Evolutionary conservation across 306 rosid species (phyloP), one percentile per base, ranked within the genome.

Genomic region (Bauhinia variegata): DNA sequence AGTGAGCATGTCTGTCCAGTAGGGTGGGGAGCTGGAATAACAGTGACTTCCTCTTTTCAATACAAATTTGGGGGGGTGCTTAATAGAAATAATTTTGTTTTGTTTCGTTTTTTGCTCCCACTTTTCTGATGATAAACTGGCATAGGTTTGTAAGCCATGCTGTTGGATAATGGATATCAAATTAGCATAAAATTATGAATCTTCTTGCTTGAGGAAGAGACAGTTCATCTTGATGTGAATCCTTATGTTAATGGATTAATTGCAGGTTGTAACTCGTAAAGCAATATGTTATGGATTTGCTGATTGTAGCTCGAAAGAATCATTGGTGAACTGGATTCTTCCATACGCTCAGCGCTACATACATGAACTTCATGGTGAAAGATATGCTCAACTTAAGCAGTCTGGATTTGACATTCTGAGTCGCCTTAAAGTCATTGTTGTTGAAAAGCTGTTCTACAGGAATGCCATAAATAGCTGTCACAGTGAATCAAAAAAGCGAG

Each of bases 341-440:
- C 96, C 98, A 60, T 89, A 78, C 67, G 89, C 89, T 17, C 98
- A 92, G 86, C 98, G 98, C 79, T 92, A 89, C 75, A 42, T 92
- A 56, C 51, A 43, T 65, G 67, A 82, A 58, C 51, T 66, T 60
- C 96, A 89, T 44, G 50, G 75, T 8, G 87, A 83, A 57, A 84
- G 59, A 84, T 89, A 86, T 65, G 44, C 65, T 54, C 75, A 86
- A 73, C 90, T 92, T 60, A 87, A 87, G 84, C 86, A 79, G 77
- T 82, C 92, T 53, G 84, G 81, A 74, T 89, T 82, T 33, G 78
- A 83, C 47, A 23, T 75, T 70, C 52, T 87, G 54, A 79, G 70
- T 39, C 14, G 14, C 54, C 75, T 92, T 49, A 87, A 76, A 82
- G 85, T 92, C 15, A 68, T 89, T n/a, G 92, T 73, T 61, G 96